Evolutionary conservation across 2,329 filamentous ascomycete species (phyloP).

Genomic region (Mariannaea elegans): DNA sequence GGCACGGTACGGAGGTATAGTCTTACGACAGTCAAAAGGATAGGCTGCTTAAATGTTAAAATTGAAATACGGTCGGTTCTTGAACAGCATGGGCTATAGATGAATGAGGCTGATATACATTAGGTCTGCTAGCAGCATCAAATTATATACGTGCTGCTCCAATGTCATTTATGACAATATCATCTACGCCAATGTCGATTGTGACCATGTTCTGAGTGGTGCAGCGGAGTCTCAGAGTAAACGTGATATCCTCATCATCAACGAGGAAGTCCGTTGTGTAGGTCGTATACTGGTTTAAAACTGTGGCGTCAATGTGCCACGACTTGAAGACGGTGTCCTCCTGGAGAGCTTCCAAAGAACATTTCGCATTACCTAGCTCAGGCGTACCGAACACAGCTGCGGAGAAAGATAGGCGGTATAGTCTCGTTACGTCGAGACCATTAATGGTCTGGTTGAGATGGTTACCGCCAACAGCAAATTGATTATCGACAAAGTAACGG

Average conservation of each 20-base stretch:
- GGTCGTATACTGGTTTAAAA: background rate
- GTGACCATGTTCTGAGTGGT: background rate
- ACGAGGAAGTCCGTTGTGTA: conserved; percentile 1
- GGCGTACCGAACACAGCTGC: background rate
- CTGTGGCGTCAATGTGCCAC: background rate
- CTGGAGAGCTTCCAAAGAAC: background rate
- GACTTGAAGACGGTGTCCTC: background rate
- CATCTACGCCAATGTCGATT: conserved; percentile 16
- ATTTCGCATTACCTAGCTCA: background rate
- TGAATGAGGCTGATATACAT: too few relatives aligned
- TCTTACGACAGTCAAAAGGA: too few relatives aligned
- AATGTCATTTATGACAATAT: conserved; percentile 2
- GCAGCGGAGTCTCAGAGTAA: conserved; percentile 20
- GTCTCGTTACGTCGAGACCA: background rate
- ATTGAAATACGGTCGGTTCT: too few relatives aligned
- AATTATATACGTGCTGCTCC: background rate
- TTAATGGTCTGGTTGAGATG: conserved; percentile 1
- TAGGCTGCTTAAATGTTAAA: too few relatives aligned
- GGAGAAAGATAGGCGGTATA: conserved; percentile 14
- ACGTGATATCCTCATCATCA: background rate
- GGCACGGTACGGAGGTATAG: too few relatives aligned
- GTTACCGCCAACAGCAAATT: conserved; percentile 7
- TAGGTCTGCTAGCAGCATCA: too few relatives aligned
- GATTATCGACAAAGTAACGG: background rate
- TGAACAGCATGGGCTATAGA: too few relatives aligned